Evolutionary conservation across 768 basidiomycete species (phyloP).

Genomic region (Paxillus involutus): DNA sequence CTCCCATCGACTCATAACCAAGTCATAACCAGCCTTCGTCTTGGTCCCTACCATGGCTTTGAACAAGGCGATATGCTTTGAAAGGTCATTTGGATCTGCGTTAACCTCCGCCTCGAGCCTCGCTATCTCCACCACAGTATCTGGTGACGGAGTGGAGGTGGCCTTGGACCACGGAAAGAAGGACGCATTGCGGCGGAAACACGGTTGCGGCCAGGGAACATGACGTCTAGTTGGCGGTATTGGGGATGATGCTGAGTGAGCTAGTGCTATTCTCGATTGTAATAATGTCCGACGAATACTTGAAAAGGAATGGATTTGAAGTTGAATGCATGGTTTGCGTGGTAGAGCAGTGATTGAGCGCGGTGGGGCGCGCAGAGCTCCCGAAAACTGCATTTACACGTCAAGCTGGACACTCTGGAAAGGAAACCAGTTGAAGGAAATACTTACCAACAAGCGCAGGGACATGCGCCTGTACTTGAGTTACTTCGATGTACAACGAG

Average conservation of each 20-base stretch:
- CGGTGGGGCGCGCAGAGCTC: constrained; percentile 33
- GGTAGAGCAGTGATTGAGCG: constrained; percentile 11
- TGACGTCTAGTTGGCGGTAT: constrained; percentile 37
- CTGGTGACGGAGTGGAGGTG: constrained; percentile 53
- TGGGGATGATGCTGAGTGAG: constrained; percentile 4
- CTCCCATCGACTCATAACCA: constrained; percentile 80
- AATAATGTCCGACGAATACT: constrained; percentile 13
- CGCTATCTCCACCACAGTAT: constrained; percentile 68
- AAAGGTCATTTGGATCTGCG: constrained; percentile 64
- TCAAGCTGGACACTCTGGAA: too few relatives aligned
- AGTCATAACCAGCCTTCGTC: constrained; percentile 65
- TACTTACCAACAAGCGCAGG: constrained; percentile 12
- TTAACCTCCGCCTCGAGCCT: constrained; percentile 78
- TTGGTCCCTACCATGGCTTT: constrained; percentile 65
- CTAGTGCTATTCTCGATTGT: constrained; percentile 9
- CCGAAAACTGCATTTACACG: constrained; percentile 29
- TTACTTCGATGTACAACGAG: background rate
- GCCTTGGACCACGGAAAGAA: constrained; percentile 40
- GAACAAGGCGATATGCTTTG: constrained; percentile 69
- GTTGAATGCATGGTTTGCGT: constrained; percentile 4
- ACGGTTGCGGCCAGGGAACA: constrained; percentile 33
- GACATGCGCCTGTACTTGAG: constrained; percentile 6
- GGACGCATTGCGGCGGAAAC: constrained; percentile 23
- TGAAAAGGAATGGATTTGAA: constrained; percentile 16
- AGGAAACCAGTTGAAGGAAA: background rate